Evolutionary conservation across 441 rosid species (phyloP).

Genomic region (Corymbia citriodora): DNA sequence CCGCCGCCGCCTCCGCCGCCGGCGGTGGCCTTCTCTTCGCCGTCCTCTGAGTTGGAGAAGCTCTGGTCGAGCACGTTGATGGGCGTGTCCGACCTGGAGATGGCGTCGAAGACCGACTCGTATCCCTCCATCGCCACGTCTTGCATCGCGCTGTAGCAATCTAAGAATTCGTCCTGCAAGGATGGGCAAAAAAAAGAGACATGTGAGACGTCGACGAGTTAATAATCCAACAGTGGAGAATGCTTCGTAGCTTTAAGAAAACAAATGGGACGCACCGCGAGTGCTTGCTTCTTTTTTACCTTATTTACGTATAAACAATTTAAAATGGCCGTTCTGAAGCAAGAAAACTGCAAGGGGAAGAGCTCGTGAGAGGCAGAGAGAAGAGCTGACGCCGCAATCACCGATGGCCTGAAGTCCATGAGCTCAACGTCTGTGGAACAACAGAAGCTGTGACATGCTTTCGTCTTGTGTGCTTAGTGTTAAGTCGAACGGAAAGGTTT

Average conservation of each 20-base stretch:
- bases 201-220: background rate
- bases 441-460: background rate
- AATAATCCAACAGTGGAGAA: background rate
- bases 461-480: background rate
- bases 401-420: conserved; percentile 52
- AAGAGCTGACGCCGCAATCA: conserved; percentile 51
- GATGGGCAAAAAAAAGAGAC: background rate
- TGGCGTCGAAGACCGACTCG: conserved; percentile 20
- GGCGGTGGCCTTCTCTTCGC: background rate
- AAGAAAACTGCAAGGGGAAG: conserved; percentile 29
- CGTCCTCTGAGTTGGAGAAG: conserved; percentile 19
- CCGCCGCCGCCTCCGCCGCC: conserved; percentile 11
- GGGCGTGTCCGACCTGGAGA: conserved; percentile 40
- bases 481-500: background rate
- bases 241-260: background rate
- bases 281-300: background rate
- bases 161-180: conserved; percentile 28
- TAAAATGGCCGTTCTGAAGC: background rate
- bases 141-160: conserved; percentile 27
- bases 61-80: conserved; percentile 32
- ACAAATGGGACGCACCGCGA: background rate
- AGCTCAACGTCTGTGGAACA: conserved; percentile 32
- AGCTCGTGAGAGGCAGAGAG: conserved; percentile 44
- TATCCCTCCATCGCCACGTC: conserved; percentile 31
- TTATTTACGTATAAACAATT: conserved; percentile 2